Conservation (phyloP, 768 basidiomycete genomes). For the Collybia nuda region DNA sequence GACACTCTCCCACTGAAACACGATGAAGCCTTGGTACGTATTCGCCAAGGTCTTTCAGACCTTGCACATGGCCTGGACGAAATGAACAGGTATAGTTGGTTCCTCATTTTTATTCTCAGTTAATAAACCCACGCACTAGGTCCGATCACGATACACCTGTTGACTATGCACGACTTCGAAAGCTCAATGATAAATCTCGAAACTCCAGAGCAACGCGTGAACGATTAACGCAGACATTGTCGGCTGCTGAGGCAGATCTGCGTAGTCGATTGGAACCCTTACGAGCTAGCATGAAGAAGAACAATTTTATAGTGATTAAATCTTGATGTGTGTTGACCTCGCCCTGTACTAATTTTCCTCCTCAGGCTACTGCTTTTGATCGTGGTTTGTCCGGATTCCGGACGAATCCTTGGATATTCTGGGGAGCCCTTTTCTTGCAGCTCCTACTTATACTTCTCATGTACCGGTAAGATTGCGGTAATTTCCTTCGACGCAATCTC, state of each 20-base stretch:
- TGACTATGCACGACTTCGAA: constrained; percentile 28
- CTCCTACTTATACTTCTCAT: constrained; percentile 45
- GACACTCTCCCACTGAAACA: constrained; percentile 31
- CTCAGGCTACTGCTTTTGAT: constrained; percentile 12
- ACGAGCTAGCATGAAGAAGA: constrained; percentile 34
- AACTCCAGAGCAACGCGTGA: constrained; percentile 41
- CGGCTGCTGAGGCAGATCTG: constrained; percentile 37
- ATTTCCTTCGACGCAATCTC: constrained; percentile 1
- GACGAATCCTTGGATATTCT: constrained; percentile 32
- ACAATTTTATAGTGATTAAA: constrained; percentile 35
- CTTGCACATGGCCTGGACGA: constrained; percentile 57
- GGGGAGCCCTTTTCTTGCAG: constrained; percentile 38
- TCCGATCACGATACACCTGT: constrained; percentile 32
- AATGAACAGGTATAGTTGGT: constrained; percentile 49
- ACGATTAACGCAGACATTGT: constrained; percentile 39
- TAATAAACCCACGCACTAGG: constrained; percentile 23
- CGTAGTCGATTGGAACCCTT: constrained; percentile 30
- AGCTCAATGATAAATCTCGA: constrained; percentile 13
- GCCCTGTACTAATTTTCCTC: constrained; percentile 3
- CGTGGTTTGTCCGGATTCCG: constrained; percentile 20
- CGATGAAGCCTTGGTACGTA: constrained; percentile 52
- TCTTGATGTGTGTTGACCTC: neutral
- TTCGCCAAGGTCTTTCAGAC: constrained; percentile 58
- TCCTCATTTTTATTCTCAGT: constrained; percentile 9
- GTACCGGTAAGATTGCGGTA: constrained; percentile 49